Evolutionary conservation across 2,329 filamentous ascomycete genomes (phyloP).

Genomic region (Diaporthe ilicicola): DNA sequence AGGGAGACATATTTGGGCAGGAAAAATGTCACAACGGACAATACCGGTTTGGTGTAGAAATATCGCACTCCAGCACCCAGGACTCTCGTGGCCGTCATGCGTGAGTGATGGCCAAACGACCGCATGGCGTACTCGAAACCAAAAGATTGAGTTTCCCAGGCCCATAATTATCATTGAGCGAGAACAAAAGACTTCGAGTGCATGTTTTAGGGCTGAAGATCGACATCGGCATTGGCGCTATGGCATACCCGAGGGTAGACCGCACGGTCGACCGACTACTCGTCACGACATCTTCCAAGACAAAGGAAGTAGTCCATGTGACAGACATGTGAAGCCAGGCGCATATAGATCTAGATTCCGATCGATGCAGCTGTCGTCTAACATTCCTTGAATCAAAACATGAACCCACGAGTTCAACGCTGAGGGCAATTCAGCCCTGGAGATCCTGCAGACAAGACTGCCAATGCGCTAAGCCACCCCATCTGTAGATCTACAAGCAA

Average conservation of each 20-base stretch:
- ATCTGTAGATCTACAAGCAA: no score
- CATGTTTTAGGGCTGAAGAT: background rate
- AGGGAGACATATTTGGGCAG: no score
- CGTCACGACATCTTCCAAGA: background rate
- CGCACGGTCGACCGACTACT: background rate
- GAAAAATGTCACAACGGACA: background rate
- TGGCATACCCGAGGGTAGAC: slow-evolving; percentile 14
- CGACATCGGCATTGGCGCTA: background rate
- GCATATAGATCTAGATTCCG: no score
- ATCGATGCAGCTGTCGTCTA: background rate
- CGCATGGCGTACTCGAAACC: accelerated
- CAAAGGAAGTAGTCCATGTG: background rate
- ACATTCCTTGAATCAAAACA: background rate
- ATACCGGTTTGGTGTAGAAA: background rate
- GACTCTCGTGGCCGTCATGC: background rate
- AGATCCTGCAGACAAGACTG: no score
- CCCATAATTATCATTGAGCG: background rate
- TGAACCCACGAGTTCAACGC: no score
- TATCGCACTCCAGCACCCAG: background rate
- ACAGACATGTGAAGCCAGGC: background rate
- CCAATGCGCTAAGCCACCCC: no score
- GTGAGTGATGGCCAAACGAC: no score
- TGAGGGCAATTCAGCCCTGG: no score
- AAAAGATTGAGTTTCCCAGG: no score
- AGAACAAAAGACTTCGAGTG: background rate